These are phyloP conservation scores for Pharus latifolius DNA, from an alignment of 176 grass and related monocot species.

Conservation along the genomic window DNA sequence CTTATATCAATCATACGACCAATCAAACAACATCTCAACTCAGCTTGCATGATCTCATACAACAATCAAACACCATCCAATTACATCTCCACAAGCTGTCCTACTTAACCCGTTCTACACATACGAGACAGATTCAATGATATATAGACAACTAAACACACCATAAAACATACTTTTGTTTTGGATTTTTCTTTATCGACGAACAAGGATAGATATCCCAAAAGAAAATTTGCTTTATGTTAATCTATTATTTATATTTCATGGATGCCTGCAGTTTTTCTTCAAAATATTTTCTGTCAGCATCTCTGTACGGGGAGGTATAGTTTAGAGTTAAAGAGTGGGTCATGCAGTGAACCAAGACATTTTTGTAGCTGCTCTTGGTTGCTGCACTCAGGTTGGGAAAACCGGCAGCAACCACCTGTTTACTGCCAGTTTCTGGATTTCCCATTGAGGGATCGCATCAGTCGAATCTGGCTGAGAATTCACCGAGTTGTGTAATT, in stretches of 20 bases:
- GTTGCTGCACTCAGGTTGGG: background rate
- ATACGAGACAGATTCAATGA: no score
- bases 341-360: background rate
- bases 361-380: background rate
- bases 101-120: no score
- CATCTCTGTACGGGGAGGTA: background rate
- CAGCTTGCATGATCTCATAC: no score
- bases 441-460: background rate
- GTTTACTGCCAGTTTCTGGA: background rate
- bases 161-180: background rate
- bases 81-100: no score
- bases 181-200: background rate
- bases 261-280: background rate
- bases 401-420: background rate
- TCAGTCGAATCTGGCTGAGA: background rate
- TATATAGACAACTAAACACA: no score
- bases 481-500: background rate
- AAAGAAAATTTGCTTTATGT: background rate
- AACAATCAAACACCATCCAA: no score
- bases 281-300: background rate
- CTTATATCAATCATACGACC: no score
- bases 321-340: background rate
- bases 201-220: background rate
- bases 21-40: no score
- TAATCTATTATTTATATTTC: background rate